Evolutionary conservation across 805 yeast species (phyloP), one percentile per base, ranked within the genome.

Genomic region (Isabelozyma rhagii): DNA sequence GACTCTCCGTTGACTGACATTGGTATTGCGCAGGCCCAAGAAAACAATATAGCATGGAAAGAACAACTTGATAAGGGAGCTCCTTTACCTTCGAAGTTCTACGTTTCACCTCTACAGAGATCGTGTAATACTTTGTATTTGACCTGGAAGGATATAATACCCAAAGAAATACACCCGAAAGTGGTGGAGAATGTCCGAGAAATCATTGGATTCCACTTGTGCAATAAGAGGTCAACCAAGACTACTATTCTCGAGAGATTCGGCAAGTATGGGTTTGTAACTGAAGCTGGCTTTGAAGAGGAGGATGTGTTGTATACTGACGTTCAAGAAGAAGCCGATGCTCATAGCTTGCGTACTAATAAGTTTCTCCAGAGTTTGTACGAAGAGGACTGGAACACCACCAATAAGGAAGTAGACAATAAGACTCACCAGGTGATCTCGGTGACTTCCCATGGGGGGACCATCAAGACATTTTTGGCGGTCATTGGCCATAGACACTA

Each of bases 361-460:
- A 51, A 59, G 14, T 73, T 80, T 47, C 69, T 82, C 47, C 76
- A 67, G 53, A 41, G 44, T 4, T 47, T 69, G 15, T 69, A 67
- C 48, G 63, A 61, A 13, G 53, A 56, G 17, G 69, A 66, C 40
- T 47, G 54, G 53, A 53, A 52, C 8, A 40, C 43, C 13, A 44
- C 48, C n/a, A 39, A 17, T 13, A 48, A 47, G 17, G 15, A n/a
- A 9, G 46, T 46, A 9, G 62, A 61, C n/a, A 60, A 67, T 31
- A 56, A 49, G 51, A 61, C 62, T 47, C 49, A 63, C 50, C 48
- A 58, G 18, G 55, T 67, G 41, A 62, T 82, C 36, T 80, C 78
- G 14, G 67, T 79, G 29, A 80, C 87, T 1, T 79, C 85, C 17
- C 87, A 83, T 57, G 82, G 84, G 2, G 87, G 87, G 2, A 82